phyloP scores from a whole-genome alignment of 805 yeast genomes.

The Saccharomycopsis sp. region DNA sequence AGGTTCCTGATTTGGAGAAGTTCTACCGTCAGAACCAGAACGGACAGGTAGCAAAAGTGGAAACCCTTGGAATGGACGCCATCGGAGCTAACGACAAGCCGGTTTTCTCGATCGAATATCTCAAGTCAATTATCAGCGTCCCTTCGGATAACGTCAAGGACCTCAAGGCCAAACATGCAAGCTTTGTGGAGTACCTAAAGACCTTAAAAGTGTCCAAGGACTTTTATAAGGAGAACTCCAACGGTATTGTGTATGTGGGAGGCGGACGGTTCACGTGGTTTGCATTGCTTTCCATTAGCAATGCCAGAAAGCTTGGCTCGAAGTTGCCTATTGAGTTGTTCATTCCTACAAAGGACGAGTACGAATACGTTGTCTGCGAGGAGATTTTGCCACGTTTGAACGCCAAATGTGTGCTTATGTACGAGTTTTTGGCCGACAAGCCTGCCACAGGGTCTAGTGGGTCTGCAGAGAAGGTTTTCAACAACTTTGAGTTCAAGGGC shows the following conservation, averaged over 20 bases:
- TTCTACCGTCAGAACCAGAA: conserved; percentile 5
- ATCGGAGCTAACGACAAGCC: conserved; percentile 3
- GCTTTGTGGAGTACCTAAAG: conserved; percentile 6
- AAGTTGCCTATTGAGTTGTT: conserved; percentile 75
- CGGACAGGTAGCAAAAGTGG: conserved; percentile 6
- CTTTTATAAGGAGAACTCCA: conserved; percentile 2
- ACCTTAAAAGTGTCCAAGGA: conserved; percentile 9
- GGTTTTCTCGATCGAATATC: conserved; percentile 7
- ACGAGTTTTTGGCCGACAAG: conserved; percentile 45
- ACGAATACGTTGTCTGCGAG: conserved; percentile 65
- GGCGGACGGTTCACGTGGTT: conserved; percentile 76
- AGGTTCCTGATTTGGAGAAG: conserved; percentile 6
- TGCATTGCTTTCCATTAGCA: conserved; percentile 55
- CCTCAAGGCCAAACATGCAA: conserved; percentile 8
- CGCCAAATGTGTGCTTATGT: conserved; percentile 62
- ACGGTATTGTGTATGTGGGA: conserved; percentile 55
- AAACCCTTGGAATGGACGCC: conserved; percentile 14
- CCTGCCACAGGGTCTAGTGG: conserved; percentile 43
- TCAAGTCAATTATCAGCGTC: conserved; percentile 7
- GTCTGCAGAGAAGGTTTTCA: conserved; percentile 47
- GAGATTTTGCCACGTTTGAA: conserved; percentile 51
- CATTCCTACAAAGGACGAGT: conserved; percentile 64
- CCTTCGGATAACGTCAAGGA: conserved; percentile 4
- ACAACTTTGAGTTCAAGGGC: conserved; percentile 48
- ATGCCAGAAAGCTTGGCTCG: conserved; percentile 60